A percentile compares a stretch with the other conserved stretches of the same genome.
Conservation (phyloP, 2,329 filamentous ascomycete species). For the Fusarium brevicatenulatum region DNA sequence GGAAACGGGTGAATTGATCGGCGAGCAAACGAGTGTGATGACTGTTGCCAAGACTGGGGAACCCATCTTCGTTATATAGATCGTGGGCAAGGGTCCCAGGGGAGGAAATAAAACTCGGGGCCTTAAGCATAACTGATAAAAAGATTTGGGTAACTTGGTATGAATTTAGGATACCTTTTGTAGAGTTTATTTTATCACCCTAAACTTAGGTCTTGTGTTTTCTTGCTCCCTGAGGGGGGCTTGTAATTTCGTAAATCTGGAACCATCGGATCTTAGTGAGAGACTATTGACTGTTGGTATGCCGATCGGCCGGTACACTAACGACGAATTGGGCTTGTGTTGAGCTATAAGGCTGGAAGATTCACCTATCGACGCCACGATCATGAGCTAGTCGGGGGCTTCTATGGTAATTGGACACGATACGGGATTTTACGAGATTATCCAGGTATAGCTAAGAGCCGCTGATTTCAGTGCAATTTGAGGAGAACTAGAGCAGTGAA, state of each 20-base stretch:
- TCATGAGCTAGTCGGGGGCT: too few species aligned
- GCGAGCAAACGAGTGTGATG: background rate
- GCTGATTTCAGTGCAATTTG: too few species aligned
- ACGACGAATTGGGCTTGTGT: rapidly evolving
- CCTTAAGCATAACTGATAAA: too few species aligned
- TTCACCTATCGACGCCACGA: background rate
- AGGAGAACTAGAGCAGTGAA: background rate
- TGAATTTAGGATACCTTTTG: too few species aligned
- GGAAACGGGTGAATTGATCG: too few species aligned
- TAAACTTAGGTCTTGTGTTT: too few species aligned
- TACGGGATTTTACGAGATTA: background rate
- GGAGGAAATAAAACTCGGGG: too few species aligned
- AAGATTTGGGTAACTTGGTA: too few species aligned
- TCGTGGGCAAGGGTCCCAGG: background rate
- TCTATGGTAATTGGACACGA: background rate
- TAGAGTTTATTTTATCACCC: too few species aligned
- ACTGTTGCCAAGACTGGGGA: background rate
- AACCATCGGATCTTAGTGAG: background rate
- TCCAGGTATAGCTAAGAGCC: too few species aligned
- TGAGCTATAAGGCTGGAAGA: background rate
- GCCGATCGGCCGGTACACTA: background rate
- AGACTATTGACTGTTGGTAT: background rate
- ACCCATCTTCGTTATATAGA: background rate
- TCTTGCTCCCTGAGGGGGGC: too few species aligned
- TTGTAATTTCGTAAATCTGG: background rate